Conservation (phyloP, 768 basidiomycete species). For the Mycena venus region DNA sequence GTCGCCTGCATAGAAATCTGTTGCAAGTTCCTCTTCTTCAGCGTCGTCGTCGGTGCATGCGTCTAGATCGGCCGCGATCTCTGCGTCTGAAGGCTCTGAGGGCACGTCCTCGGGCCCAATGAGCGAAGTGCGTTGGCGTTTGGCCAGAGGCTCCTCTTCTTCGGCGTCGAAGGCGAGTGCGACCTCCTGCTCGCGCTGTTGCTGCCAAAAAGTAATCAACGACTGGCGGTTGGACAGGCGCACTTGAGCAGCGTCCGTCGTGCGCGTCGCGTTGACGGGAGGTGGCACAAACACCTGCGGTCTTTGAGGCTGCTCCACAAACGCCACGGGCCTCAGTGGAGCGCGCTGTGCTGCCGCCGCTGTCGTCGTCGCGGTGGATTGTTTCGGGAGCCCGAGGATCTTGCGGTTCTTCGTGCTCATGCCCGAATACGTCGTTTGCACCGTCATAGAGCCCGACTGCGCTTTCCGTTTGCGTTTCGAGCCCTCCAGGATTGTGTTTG, state of each 20-base stretch:
- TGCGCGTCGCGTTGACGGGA: background rate
- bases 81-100: slow-evolving; percentile 48
- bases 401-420: slow-evolving; percentile 1
- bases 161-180: slow-evolving; percentile 9
- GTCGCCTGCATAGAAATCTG: too few relatives aligned
- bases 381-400: slow-evolving; percentile 28
- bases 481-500: background rate
- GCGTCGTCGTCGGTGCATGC: slow-evolving; percentile 53
- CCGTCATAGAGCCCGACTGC: slow-evolving; percentile 12
- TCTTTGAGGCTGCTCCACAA: background rate
- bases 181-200: slow-evolving; percentile 10
- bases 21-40: slow-evolving; percentile 62
- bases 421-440: too few relatives aligned
- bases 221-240: slow-evolving; percentile 6
- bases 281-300: slow-evolving; percentile 7
- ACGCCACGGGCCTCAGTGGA: background rate
- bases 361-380: background rate
- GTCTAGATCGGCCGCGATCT: slow-evolving; percentile 56
- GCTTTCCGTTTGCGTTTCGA: slow-evolving; percentile 30
- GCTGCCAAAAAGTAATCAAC: slow-evolving; percentile 23
- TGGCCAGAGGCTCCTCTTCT: slow-evolving; percentile 26
- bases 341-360: background rate
- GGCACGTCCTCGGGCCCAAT: slow-evolving; percentile 49
- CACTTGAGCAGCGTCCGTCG: background rate
- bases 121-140: slow-evolving; percentile 41